phyloP scores from a whole-genome alignment of 345 rosid species.

The Eucalyptus rudis region DNA sequence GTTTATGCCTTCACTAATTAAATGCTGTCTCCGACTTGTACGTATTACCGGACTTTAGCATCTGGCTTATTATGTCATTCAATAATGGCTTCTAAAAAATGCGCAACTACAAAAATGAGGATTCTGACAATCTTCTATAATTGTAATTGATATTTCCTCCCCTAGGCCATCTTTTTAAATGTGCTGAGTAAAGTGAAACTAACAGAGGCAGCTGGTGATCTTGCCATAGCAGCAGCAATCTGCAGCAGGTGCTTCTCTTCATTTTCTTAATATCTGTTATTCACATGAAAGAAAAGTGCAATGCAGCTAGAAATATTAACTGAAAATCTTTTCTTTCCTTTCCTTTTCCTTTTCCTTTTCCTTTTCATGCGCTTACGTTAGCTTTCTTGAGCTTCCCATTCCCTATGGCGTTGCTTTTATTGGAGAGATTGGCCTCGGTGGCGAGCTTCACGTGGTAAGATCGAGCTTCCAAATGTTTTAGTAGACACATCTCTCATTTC shows the following conservation, averaged over 20 bases:
- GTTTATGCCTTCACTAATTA: not conserved
- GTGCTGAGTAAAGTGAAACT: slow-evolving; percentile 70
- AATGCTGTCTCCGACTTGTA: not conserved
- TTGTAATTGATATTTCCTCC: not conserved
- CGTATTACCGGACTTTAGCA: not conserved
- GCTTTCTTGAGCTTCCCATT: slow-evolving; percentile 88
- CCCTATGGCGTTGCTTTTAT: slow-evolving; percentile 70
- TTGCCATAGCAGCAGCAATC: slow-evolving; percentile 90
- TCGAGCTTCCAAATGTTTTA: not conserved
- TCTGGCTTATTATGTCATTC: not conserved
- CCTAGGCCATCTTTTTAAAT: slow-evolving; percentile 60
- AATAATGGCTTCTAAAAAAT: not conserved
- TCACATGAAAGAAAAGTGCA: not conserved
- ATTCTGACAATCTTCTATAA: not conserved
- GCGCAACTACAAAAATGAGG: not conserved
- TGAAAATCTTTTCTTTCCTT: not conserved
- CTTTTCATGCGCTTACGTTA: slow-evolving; percentile 6
- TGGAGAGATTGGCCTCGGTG: slow-evolving; percentile 87
- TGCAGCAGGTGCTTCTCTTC: slow-evolving; percentile 59
- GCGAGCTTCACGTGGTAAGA: slow-evolving; percentile 72
- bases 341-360: not conserved
- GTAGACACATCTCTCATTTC: not conserved
- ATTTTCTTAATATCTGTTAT: no score
- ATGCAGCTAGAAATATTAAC: not conserved
- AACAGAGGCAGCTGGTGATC: slow-evolving; percentile 83